Percentiles rank a stretch among this genome's conserved stretches.
Evolutionary conservation across 768 basidiomycete genomes (phyloP).

Genomic region (Lactifluus pinguis): DNA sequence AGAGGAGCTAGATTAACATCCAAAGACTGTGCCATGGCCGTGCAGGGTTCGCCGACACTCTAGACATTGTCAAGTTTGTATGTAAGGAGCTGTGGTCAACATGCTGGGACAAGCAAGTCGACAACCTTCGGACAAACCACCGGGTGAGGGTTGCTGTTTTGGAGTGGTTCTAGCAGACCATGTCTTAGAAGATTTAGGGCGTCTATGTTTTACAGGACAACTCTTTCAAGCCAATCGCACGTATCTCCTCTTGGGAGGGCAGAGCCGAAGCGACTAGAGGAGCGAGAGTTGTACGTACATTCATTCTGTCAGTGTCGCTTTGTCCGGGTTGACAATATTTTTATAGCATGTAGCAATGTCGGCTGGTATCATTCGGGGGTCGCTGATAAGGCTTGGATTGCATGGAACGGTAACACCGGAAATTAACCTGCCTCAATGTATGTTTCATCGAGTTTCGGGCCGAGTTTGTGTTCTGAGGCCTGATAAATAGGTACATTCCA

Average conservation of each 20-base stretch:
- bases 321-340: not conserved
- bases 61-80: conserved; percentile 90
- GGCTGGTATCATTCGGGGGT: conserved; percentile 76
- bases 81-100: conserved; percentile 94
- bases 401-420: conserved; percentile 71
- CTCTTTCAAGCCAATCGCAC: conserved; percentile 73
- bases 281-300: conserved; percentile 54
- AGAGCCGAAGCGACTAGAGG: conserved; percentile 60
- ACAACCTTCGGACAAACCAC: conserved; percentile 92
- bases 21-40: conserved; percentile 67
- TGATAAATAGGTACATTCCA: conserved; percentile 74
- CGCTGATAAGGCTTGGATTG: conserved; percentile 69
- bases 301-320: not conserved
- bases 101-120: conserved; percentile 92
- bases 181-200: conserved; percentile 41
- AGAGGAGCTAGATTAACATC: not conserved
- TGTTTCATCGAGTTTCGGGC: conserved; percentile 18
- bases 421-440: conserved; percentile 82
- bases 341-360: conserved; percentile 72
- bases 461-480: not conserved
- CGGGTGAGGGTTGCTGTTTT: conserved; percentile 41
- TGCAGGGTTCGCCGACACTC: conserved; percentile 66
- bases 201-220: conserved; percentile 93
- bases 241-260: conserved; percentile 76
- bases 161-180: not conserved